Base-by-base conservation (phyloP, 345 rosid species). In the Eucalyptus guilfoylei region DNA sequence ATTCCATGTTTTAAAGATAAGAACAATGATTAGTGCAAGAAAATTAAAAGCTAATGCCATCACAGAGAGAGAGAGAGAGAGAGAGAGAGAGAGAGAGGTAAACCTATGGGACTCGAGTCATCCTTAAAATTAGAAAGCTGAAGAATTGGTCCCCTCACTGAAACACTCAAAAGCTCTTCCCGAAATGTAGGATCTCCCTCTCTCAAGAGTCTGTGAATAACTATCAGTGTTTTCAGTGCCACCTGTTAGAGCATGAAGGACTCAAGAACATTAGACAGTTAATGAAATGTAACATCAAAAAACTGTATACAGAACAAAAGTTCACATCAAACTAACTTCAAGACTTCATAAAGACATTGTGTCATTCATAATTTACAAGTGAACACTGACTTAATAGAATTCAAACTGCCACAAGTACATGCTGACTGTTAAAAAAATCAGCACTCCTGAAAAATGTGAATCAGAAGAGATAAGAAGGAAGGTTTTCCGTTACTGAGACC, bases 141-240 rank as follows among this genome's bases (percentile, higher is more conserved):
- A 88, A 98, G 94, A 91, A 98, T 96, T 42, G 95, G 94, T 50
- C 96, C 99, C 93, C 97, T 95, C 90, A 93, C 97, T 8, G 99
- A 96, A 89, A 94, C 96, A 85, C 93, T 96, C 90, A 97, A 88
- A 72, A 98, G 88, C 90, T 98, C 99, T 92, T 96, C 99, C 93
- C 97, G 94, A 90, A 96, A 96, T 21, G 99, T 96, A 32, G 98
- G 98, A 94, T 98, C 99, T 49, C 99, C 99, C 87, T 98, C 99
- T 90, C 99, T 97, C 90, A 96, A 80, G 87, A 94, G 88, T 89
- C 99, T 96, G 90, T 98, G 99, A 87, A 98, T 95, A 85, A 98
- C 99, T 92, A 98, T 93, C 26, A 98, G 85, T 34, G 99, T 96
- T 92, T 98, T 98, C 92, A 98, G 83, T 30, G 99, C 99, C 91